Evolutionary conservation across 306 rosid species (phyloP).

Genomic region (Quercus aquifolioides): DNA sequence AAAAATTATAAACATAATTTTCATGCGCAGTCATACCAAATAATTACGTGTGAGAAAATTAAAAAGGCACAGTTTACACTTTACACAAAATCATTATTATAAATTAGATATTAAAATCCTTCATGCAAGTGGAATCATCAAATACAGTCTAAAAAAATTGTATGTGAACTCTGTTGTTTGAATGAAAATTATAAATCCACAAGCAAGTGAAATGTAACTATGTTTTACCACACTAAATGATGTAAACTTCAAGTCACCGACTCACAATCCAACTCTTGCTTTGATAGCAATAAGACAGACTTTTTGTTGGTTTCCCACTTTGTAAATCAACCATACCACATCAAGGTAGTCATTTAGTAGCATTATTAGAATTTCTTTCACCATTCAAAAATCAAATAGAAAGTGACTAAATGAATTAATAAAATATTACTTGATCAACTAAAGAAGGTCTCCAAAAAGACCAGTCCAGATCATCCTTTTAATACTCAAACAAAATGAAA

Average conservation of each 20-base stretch:
- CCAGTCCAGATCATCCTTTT: too few relatives aligned
- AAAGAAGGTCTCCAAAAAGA: too few relatives aligned
- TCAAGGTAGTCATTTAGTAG: neutral
- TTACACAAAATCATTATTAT: neutral
- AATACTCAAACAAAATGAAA: neutral
- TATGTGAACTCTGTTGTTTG: neutral
- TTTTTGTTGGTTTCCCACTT: neutral
- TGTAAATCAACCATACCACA: neutral
- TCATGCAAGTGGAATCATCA: neutral
- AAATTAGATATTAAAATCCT: neutral
- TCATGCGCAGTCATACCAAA: too few relatives aligned
- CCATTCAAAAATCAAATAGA: neutral
- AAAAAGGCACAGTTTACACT: neutral
- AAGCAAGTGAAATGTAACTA: neutral
- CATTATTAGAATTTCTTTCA: neutral
- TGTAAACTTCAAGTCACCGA: neutral
- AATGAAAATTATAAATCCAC: neutral
- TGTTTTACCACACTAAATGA: neutral
- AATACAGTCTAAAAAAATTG: neutral
- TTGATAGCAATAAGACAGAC: neutral
- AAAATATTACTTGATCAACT: too few relatives aligned
- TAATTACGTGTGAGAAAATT: neutral
- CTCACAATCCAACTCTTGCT: neutral
- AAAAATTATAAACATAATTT: neutral
- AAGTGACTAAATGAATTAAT: neutral